Percentiles rank a stretch among this genome's conserved stretches.
phyloP scores from a whole-genome alignment of 768 basidiomycete species.

The Phallus indusiatus region DNA sequence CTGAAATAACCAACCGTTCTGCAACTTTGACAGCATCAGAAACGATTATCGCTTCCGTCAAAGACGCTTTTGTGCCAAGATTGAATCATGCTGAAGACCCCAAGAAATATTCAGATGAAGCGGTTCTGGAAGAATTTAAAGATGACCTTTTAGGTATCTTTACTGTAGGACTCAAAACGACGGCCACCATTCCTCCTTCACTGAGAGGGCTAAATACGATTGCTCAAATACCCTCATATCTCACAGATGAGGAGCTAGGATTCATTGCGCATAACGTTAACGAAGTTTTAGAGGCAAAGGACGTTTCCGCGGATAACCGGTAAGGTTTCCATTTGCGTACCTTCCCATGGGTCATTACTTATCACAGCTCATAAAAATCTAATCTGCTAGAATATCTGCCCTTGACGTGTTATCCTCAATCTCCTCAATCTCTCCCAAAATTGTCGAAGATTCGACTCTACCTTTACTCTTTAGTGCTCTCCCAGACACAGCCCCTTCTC shows the following conservation, averaged over 20 bases:
- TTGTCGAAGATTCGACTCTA: slow-evolving; percentile 66
- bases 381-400: slow-evolving; percentile 39
- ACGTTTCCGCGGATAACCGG: slow-evolving; percentile 48
- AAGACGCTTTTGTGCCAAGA: slow-evolving; percentile 38
- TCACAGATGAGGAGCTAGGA: slow-evolving; percentile 64
- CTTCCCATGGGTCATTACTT: neutral
- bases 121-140: slow-evolving; percentile 51
- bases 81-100: slow-evolving; percentile 39
- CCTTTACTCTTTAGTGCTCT: slow-evolving; percentile 71
- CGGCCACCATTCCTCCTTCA: slow-evolving; percentile 46
- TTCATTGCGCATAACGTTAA: slow-evolving; percentile 72
- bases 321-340: slow-evolving; percentile 20
- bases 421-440: slow-evolving; percentile 46
- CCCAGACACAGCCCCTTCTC: slow-evolving; percentile 53
- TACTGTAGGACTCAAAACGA: slow-evolving; percentile 44
- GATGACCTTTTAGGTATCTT: slow-evolving; percentile 66
- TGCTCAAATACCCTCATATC: slow-evolving; percentile 50
- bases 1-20: slow-evolving; percentile 56
- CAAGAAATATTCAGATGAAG: slow-evolving; percentile 19
- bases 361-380: neutral
- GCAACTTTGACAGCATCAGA: slow-evolving; percentile 55
- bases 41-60: slow-evolving; percentile 24
- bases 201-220: slow-evolving; percentile 58
- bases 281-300: slow-evolving; percentile 49
- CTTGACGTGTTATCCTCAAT: slow-evolving; percentile 58